These are phyloP conservation scores for Quercus parvula DNA, from an alignment of 306 rosid species.

Conservation along the genomic window DNA sequence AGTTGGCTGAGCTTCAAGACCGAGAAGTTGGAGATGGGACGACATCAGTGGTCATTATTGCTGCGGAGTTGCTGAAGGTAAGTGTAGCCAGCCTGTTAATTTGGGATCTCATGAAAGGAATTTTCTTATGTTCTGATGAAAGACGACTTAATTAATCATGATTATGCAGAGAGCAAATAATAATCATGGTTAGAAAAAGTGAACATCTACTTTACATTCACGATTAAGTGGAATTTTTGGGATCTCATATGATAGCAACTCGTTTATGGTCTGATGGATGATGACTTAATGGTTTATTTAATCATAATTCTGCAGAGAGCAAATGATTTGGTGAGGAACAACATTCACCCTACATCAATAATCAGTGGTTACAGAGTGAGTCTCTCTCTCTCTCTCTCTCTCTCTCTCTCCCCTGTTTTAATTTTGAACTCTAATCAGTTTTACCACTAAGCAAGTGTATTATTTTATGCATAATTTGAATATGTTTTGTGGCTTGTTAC, in stretches of 20 bases:
- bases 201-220: constrained; percentile 76
- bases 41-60: constrained; percentile 92
- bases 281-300: background rate
- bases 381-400: background rate
- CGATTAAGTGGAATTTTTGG: background rate
- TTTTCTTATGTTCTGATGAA: background rate
- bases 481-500: background rate
- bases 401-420: background rate
- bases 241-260: background rate
- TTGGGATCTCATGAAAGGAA: background rate
- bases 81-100: background rate
- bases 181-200: constrained; percentile 65
- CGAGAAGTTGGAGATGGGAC: constrained; percentile 99
- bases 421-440: background rate
- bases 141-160: background rate
- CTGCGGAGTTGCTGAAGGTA: constrained; percentile 93
- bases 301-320: constrained; percentile 61
- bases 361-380: constrained; percentile 91
- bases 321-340: constrained; percentile 90
- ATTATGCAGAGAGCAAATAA: constrained; percentile 75
- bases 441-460: background rate
- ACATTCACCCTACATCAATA: constrained; percentile 94
- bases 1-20: constrained; percentile 94
- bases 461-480: background rate
- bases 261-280: background rate